A percentile compares a stretch with the other conserved stretches of the same genome.
These are phyloP conservation scores for Boletellus deceptivus DNA, from an alignment of 1,284 basidiomycete genomes.

Conservation along the genomic window DNA sequence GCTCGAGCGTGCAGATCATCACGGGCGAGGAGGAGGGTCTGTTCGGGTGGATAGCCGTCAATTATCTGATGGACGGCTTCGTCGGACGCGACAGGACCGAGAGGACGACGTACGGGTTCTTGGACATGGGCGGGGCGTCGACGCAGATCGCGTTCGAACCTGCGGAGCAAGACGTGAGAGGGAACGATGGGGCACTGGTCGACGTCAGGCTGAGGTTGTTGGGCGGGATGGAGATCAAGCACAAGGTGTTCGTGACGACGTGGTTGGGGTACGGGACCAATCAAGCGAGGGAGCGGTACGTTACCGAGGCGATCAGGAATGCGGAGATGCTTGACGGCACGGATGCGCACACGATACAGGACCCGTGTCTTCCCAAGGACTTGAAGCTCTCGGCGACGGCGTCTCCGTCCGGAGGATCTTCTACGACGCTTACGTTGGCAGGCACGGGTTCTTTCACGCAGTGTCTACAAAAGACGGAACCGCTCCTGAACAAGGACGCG, in stretches of 20 bases:
- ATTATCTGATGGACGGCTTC: constrained; percentile 99
- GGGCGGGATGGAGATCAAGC: constrained; percentile 82
- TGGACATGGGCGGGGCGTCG: constrained; percentile 99
- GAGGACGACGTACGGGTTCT: constrained; percentile 90
- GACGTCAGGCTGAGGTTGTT: constrained; percentile 82
- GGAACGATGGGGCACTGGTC: constrained; percentile 58
- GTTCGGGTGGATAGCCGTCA: constrained; percentile 98
- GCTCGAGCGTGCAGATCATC: constrained; percentile 90
- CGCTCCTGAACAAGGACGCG: constrained; percentile 83
- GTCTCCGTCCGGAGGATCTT: constrained; percentile 40
- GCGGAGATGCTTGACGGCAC: constrained; percentile 37
- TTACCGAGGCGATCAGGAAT: constrained; percentile 61
- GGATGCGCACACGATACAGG: constrained; percentile 52
- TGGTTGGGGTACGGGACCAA: constrained; percentile 99
- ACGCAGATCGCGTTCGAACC: constrained; percentile 98
- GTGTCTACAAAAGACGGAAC: constrained; percentile 74
- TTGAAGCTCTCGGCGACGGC: constrained; percentile 59
- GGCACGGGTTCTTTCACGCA: constrained; percentile 91
- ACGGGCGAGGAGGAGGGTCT: constrained; percentile 97
- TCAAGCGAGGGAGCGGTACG: constrained; percentile 89
- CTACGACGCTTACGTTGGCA: constrained; percentile 57
- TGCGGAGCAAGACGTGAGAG: constrained; percentile 45
- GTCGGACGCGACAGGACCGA: constrained; percentile 51
- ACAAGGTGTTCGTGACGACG: constrained; percentile 96
- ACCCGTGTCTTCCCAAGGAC: constrained; percentile 88